Evolutionary conservation across 1,139 yeast species (phyloP), one percentile per base, ranked within the genome.

Genomic region (Torulaspora globosa): DNA sequence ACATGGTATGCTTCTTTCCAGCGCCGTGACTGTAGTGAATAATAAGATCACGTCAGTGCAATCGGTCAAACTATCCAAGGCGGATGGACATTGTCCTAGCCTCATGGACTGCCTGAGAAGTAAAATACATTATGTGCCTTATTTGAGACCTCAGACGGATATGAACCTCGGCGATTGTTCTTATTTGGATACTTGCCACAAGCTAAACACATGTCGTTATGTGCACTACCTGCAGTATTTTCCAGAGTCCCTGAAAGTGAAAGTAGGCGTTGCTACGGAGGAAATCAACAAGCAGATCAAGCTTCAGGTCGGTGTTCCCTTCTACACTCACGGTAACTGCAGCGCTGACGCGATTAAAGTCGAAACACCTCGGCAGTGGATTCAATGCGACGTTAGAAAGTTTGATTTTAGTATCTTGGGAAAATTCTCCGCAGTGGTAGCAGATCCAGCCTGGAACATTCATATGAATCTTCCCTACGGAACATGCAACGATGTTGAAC

Each of bases 381-480:
- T 90, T 47, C 78, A 79, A 48, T 86, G 95, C 63, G 96, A 90
- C 65, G 80, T 90, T 23, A 72, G 89, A 36, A 72, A 75, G 43
- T 71, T 89, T 41, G 88, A 90, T 51, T 80, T 90, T 56, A 68
- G 63, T 33, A 67, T 79, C 6, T 69, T 90, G 46, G 97, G 97
- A 1, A 82, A 87, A 65, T 90, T 86, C 68, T 85, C 94, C 10
- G 95, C 83, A 8, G 81, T 90, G 15, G 78, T 90, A 47, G 90
- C 96, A 0, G 97, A 90, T 65, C 96, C 94, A 1, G 88, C 94
- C 2, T 85, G 95, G 95, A 85, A 84, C 51, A 85, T 85, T 48
- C 94, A 85, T 62, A 84, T 84, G 89, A 79, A 82, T 45, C 68
- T 83, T 48, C 90, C 92, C 1, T 81, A 84, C 61, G 90, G 90